Evolutionary conservation across 2,329 filamentous ascomycete genomes (phyloP).

Genomic region (Venturia effusa): DNA sequence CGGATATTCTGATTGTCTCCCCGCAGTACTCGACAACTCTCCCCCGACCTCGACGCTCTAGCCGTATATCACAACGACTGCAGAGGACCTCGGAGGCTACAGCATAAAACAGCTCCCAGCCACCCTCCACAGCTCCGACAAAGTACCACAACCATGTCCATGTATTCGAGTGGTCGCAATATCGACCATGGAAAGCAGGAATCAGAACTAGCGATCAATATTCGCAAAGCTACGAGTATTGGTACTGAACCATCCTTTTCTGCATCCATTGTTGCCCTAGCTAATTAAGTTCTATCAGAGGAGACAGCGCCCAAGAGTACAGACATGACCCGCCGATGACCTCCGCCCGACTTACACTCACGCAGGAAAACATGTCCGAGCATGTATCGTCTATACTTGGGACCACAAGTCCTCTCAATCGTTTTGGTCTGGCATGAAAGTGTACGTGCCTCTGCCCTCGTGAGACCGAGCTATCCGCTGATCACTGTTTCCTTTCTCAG

Average conservation of each 20-base stretch:
- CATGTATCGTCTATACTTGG: conserved; percentile 98
- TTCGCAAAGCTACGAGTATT: conserved; percentile 56
- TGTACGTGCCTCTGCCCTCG: conserved; percentile 45
- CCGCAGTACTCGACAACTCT: not conserved
- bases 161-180: not conserved
- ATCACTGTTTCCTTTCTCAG: conserved; percentile 36
- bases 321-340: conserved; percentile 3
- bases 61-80: not conserved
- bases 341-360: conserved; percentile 21
- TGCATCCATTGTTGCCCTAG: conserved; percentile 13
- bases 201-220: conserved; percentile 54
- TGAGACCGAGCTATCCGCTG: not conserved
- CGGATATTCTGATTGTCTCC: not conserved
- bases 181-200: conserved; percentile 38
- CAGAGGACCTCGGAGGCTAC: not conserved
- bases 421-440: conserved; percentile 98
- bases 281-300: conserved; percentile 30
- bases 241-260: conserved; percentile 28
- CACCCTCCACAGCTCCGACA: not conserved
- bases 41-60: not conserved
- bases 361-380: conserved; percentile 83
- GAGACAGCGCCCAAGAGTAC: conserved; percentile 58
- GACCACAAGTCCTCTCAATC: conserved; percentile 91
- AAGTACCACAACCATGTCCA: not conserved
- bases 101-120: not conserved